Conservation (phyloP, 1,284 basidiomycete species). For the Mycosarcoma mackinlayi region DNA sequence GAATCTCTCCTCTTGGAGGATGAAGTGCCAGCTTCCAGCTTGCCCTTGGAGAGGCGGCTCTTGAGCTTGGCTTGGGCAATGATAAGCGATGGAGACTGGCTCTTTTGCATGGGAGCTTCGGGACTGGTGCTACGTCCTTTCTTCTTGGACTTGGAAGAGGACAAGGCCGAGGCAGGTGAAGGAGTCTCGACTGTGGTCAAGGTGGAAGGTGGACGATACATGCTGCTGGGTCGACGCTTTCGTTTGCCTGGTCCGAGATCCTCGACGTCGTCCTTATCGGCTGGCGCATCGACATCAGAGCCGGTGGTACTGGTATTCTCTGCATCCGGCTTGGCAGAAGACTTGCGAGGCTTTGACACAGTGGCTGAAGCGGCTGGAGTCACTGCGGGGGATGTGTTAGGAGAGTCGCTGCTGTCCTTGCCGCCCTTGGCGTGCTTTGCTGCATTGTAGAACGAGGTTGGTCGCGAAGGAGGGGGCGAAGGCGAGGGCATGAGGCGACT, state of each 20-base stretch:
- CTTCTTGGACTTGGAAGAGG: conserved; percentile 35
- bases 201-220: conserved; percentile 58
- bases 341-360: conserved; percentile 15
- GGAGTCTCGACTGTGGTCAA: conserved; percentile 46
- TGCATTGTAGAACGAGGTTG: conserved; percentile 33
- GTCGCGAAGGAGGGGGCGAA: conserved; percentile 45
- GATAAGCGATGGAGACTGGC: conserved; percentile 8
- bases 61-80: conserved; percentile 26
- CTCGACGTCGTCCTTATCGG: conserved; percentile 25
- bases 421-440: conserved; percentile 30
- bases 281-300: conserved; percentile 13
- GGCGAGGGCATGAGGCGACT: conserved; percentile 51
- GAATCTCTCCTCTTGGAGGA: conserved; percentile 15
- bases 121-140: conserved; percentile 44
- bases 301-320: conserved; percentile 9
- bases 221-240: conserved; percentile 57
- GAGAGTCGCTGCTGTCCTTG: conserved; percentile 18
- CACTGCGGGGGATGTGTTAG: conserved; percentile 1
- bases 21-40: conserved; percentile 10
- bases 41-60: conserved; percentile 26
- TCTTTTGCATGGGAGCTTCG: conserved; percentile 22
- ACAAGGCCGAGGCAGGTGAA: conserved; percentile 12
- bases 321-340: conserved; percentile 17
- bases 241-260: conserved; percentile 50
- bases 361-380: conserved; percentile 6